Conservation (phyloP, 2,329 filamentous ascomycete genomes). For the Phyllachora maydis region DNA sequence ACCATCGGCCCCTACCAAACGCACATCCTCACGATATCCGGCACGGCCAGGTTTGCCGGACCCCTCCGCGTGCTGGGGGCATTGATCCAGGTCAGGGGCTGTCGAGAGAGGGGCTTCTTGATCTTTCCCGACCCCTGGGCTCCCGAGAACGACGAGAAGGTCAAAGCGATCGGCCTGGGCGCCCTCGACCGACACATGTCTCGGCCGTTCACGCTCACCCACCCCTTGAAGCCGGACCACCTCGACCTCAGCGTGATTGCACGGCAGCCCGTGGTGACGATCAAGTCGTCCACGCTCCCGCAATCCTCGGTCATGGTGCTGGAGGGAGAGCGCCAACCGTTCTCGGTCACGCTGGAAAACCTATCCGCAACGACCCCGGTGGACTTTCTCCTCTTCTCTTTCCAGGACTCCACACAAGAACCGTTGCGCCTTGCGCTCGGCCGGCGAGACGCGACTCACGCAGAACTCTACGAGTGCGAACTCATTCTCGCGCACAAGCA, state of each 20-base stretch:
- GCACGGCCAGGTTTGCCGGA: constrained; percentile 46
- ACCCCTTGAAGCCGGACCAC: constrained; percentile 21
- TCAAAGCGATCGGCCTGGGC: constrained; percentile 53
- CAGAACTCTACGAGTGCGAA: constrained; percentile 74
- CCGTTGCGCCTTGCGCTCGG: constrained; percentile 55
- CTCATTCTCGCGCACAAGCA: constrained; percentile 56
- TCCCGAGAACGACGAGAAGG: constrained; percentile 45
- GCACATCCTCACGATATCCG: constrained; percentile 54
- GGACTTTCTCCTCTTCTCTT: constrained; percentile 72
- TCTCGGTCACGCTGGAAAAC: constrained; percentile 67
- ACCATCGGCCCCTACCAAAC: constrained; percentile 65
- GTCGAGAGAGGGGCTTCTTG: constrained; percentile 63
- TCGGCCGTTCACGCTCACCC: constrained; percentile 13
- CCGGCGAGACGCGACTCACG: constrained; percentile 56
- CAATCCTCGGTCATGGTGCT: constrained; percentile 83
- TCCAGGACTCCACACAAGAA: constrained; percentile 69
- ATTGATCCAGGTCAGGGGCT: constrained; percentile 59
- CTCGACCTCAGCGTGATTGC: constrained; percentile 57
- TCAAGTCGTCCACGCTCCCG: constrained; percentile 58
- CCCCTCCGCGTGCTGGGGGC: constrained; percentile 59
- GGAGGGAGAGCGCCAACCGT: constrained; percentile 65
- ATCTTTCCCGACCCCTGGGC: constrained; percentile 66
- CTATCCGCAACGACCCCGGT: constrained; percentile 48
- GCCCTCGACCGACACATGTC: constrained; percentile 27
- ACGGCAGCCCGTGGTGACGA: constrained; percentile 53